phyloP scores from a whole-genome alignment of 768 basidiomycete species.

The Mycena polygramma region DNA sequence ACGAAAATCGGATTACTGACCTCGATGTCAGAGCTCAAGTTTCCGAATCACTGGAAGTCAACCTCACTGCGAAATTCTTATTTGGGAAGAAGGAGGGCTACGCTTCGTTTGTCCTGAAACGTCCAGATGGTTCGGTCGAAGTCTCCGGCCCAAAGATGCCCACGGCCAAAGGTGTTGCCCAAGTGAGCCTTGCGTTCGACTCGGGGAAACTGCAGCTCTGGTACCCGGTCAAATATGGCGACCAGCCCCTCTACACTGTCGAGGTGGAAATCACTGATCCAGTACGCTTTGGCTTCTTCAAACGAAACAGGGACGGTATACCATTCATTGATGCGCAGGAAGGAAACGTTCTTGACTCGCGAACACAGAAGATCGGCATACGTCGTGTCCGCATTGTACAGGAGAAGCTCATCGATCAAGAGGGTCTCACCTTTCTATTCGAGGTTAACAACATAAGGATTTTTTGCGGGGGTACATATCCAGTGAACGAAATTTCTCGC shows the following conservation, averaged over 20 bases:
- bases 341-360: conserved; percentile 66
- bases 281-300: conserved; percentile 52
- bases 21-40: conserved; percentile 73
- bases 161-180: conserved; percentile 51
- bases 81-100: conserved; percentile 53
- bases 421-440: conserved; percentile 89
- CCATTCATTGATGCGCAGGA: conserved; percentile 52
- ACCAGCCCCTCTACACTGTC: conserved; percentile 82
- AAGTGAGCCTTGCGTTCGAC: conserved; percentile 62
- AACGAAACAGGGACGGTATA: background rate
- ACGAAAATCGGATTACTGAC: conserved; percentile 73
- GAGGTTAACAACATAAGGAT: conserved; percentile 91
- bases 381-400: conserved; percentile 85
- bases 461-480: conserved; percentile 80
- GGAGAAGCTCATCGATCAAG: conserved; percentile 80
- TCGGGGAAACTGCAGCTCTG: conserved; percentile 78
- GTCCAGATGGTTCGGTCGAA: conserved; percentile 62
- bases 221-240: conserved; percentile 89
- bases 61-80: conserved; percentile 60
- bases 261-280: conserved; percentile 66
- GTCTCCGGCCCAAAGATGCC: conserved; percentile 53
- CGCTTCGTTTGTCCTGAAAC: conserved; percentile 63
- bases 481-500: background rate
- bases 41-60: conserved; percentile 65
- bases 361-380: conserved; percentile 77